Conservation (phyloP, 2,329 filamentous ascomycete genomes). For the Penicillium hordei region DNA sequence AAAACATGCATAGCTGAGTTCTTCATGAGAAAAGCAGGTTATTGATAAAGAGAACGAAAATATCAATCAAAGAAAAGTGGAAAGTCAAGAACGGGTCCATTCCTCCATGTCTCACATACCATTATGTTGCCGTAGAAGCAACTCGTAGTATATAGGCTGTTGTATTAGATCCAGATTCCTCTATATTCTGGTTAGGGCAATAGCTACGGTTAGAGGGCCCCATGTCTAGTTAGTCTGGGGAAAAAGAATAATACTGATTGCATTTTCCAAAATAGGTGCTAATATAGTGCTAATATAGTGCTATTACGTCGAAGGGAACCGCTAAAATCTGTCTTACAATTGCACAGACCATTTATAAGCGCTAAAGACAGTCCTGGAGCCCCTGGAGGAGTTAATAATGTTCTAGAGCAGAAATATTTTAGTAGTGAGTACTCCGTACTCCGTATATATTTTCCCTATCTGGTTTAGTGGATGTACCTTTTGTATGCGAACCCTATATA, state of each 20-base stretch:
- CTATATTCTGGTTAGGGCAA: background rate
- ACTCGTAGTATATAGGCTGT: background rate
- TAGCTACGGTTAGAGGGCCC: background rate
- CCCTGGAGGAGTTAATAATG: background rate
- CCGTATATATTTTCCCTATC: background rate
- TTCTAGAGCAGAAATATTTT: background rate
- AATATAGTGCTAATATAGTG: background rate
- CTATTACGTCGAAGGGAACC: background rate
- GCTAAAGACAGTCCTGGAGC: background rate
- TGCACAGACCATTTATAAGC: background rate
- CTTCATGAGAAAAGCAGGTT: background rate
- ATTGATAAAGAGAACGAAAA: background rate
- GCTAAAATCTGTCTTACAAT: background rate
- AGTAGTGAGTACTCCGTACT: too few relatives aligned
- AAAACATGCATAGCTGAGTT: background rate
- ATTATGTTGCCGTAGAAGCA: background rate
- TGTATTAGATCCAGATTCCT: background rate
- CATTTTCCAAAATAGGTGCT: background rate
- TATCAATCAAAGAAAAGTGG: background rate
- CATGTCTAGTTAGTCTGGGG: background rate
- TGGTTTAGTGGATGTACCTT: background rate
- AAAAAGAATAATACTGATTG: background rate
- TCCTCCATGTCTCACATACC: background rate
- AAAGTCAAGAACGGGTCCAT: background rate
- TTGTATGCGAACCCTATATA: background rate